Evolutionary conservation across 2,329 filamentous ascomycete genomes (phyloP), one percentile per base, ranked within the genome.

Genomic region (Ophiostoma montium): DNA sequence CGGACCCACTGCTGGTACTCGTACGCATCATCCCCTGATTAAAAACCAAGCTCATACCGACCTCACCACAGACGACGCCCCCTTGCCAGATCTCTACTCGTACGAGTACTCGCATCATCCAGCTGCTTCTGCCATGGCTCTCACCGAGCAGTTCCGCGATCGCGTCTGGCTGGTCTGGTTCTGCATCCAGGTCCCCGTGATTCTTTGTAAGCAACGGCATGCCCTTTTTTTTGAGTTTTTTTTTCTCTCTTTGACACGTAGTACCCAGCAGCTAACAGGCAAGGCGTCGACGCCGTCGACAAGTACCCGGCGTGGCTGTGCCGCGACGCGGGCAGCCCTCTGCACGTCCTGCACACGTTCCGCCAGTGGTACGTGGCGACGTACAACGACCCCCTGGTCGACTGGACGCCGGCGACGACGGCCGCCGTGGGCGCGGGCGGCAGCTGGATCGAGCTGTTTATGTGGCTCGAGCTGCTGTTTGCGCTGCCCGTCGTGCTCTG

Each of bases 321-420:
- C 61, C 57, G 62, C 3, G 51, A 63, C 0, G 57, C 65, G 1
- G 63, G 59, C 5, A 59, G 67, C 0, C 74, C 74, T 0, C 62
- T 78, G 7, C 68, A 74, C 59, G 64, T 69, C 54, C 63, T 76
- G 42, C 60, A 66, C 53, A 50, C 61, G 33, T 58, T 76, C 50
- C 70, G 72, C 51, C 52, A 62, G 3, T 67, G 64, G 56, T 78
- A 78, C 61, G 60, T 71, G 39, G 52, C 59, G 33, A 62, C 62
- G 11, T 71, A 71, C 56, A 71, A 72, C 50, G 75, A 79, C 60
- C 74, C 72, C 8, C 72, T 75, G 62, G 70, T 74, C 18, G 60
- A 63, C 54, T 64, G 62, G 60, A 58, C 58, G 60, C 63, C 35
- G 57, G 48, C 42, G 18, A 46, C 63, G 4, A 45, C 43, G 3